These are phyloP conservation scores for Tylopilus vinaceipallidus DNA, from an alignment of 768 basidiomycete species.

Conservation along the genomic window DNA sequence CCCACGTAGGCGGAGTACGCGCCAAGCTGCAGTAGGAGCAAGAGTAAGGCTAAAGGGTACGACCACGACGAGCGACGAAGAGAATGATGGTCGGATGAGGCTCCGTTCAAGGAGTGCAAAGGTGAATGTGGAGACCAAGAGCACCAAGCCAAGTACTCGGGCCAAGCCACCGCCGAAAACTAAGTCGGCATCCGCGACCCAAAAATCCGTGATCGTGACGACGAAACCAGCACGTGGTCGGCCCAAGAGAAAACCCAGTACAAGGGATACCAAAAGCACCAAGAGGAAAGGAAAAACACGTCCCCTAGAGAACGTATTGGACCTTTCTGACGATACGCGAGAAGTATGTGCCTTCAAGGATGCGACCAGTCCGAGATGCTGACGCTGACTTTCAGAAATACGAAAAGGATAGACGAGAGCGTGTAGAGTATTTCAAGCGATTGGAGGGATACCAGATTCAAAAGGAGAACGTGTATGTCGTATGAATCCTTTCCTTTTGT, in stretches of 20 bases:
- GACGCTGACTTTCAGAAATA: slow-evolving; percentile 31
- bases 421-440: slow-evolving; percentile 52
- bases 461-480: slow-evolving; percentile 58
- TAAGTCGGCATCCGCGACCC: slow-evolving; percentile 9
- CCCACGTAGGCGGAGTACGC: slow-evolving; percentile 26
- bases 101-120: slow-evolving; percentile 18
- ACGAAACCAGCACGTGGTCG: slow-evolving; percentile 19
- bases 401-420: slow-evolving; percentile 47
- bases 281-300: slow-evolving; percentile 29
- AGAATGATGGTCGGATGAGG: slow-evolving; percentile 16
- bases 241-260: slow-evolving; percentile 14
- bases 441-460: slow-evolving; percentile 52
- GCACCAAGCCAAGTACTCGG: not conserved
- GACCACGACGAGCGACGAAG: slow-evolving; percentile 3
- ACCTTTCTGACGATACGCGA: slow-evolving; percentile 31
- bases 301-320: slow-evolving; percentile 24
- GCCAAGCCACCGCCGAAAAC: slow-evolving; percentile 15
- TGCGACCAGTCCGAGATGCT: not conserved
- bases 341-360: slow-evolving; percentile 18
- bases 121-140: slow-evolving; percentile 4
- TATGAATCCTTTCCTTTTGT: slow-evolving; percentile 35
- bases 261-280: slow-evolving; percentile 20
- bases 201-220: not conserved
- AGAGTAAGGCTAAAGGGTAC: slow-evolving; percentile 8
- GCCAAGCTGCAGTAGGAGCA: slow-evolving; percentile 22